Evolutionary conservation across 257 asterid species (phyloP).

Genomic region (Solanum sejunctum): DNA sequence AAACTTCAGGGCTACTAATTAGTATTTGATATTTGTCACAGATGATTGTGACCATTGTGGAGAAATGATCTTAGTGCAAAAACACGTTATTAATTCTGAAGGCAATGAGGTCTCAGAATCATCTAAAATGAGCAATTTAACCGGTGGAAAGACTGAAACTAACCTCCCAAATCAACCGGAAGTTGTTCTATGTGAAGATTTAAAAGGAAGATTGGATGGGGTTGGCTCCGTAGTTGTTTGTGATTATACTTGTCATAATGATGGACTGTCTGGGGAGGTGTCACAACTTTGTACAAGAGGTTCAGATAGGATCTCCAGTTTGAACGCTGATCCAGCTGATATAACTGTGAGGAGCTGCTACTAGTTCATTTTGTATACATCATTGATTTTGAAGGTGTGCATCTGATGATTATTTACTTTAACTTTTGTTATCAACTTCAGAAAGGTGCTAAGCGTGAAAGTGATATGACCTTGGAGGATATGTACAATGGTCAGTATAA

Average conservation of each 20-base stretch:
- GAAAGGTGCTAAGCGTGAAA: constrained; percentile 34
- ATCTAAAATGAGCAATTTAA: constrained; percentile 16
- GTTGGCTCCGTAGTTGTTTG: constrained; percentile 13
- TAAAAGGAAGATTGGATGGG: constrained; percentile 4
- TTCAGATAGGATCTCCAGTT: constrained; percentile 3
- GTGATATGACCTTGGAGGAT: constrained; percentile 60
- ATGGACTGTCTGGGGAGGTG: constrained; percentile 4
- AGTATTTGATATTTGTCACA: not conserved
- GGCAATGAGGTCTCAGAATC: constrained; percentile 4
- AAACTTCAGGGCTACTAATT: not conserved
- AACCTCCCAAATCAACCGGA: constrained; percentile 20
- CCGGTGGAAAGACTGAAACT: constrained; percentile 23
- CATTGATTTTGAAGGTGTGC: not conserved
- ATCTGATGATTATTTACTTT: not conserved
- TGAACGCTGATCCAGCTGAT: not conserved
- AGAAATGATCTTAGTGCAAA: constrained; percentile 13
- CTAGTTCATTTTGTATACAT: not conserved
- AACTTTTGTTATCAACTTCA: constrained; percentile 20
- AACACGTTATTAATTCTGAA: not conserved
- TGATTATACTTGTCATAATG: constrained; percentile 1
- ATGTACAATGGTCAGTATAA: constrained; percentile 48
- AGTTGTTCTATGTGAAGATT: constrained; percentile 6
- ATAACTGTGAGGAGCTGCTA: constrained; percentile 3
- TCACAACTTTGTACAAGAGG: constrained; percentile 1
- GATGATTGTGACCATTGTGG: constrained; percentile 4